A percentile compares a stretch with the other conserved stretches of the same genome.
Evolutionary conservation across 495 filamentous ascomycete species (phyloP).

Genomic region (Hapsidospora chrysogenum): DNA sequence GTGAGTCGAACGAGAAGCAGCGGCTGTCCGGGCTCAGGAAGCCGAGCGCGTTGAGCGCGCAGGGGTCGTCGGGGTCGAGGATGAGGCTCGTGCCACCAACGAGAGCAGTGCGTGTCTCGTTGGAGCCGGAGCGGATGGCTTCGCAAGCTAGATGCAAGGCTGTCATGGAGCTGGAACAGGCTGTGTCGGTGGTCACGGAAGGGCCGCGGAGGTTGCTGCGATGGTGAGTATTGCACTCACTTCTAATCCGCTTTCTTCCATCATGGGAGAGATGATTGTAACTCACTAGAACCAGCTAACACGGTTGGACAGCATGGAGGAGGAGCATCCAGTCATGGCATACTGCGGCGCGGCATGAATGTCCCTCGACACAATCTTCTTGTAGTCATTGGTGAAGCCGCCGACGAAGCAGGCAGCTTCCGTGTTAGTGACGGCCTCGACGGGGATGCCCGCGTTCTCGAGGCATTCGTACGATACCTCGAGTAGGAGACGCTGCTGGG

Average conservation of each 20-base stretch:
- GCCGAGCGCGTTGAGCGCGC: slow-evolving; percentile 10
- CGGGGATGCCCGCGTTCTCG: slow-evolving; percentile 9
- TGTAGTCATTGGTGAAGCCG: slow-evolving; percentile 71
- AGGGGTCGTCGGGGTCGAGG: slow-evolving; percentile 21
- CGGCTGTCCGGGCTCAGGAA: slow-evolving; percentile 20
- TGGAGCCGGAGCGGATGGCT: slow-evolving; percentile 37
- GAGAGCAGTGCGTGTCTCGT: slow-evolving; percentile 23
- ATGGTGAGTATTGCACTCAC: too few species aligned
- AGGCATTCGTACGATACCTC: slow-evolving; percentile 18
- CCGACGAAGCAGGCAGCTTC: background rate
- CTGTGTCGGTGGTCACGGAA: slow-evolving; percentile 61
- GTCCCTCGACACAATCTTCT: too few species aligned
- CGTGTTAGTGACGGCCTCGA: background rate
- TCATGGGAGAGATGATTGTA: too few species aligned
- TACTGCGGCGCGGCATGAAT: too few species aligned
- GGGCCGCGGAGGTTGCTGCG: slow-evolving; percentile 29
- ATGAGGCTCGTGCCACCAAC: slow-evolving; percentile 33
- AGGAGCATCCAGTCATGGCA: slow-evolving; percentile 8
- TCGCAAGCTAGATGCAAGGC: slow-evolving; percentile 49
- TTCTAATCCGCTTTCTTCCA: too few species aligned
- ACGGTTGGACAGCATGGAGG: slow-evolving; percentile 22
- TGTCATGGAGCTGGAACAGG: slow-evolving; percentile 53
- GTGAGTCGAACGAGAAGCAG: slow-evolving; percentile 39
- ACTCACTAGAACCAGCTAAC: slow-evolving; percentile 26
- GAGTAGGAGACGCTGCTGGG: slow-evolving; percentile 17